Evolutionary conservation across 2,329 filamentous ascomycete genomes (phyloP).

Genomic region (Penicillium expansum): DNA sequence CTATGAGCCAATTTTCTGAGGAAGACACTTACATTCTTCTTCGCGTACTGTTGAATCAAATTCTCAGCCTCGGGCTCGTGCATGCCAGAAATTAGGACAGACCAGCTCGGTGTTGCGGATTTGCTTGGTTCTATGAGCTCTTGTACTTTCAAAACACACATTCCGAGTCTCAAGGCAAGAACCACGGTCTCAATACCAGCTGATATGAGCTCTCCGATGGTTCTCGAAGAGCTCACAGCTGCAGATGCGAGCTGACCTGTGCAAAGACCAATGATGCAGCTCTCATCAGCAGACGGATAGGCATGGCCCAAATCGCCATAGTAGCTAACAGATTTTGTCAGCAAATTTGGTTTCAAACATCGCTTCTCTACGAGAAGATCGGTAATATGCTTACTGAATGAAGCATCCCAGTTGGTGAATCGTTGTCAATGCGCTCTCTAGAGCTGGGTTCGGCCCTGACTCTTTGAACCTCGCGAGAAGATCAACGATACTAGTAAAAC

Average conservation of each 20-base stretch:
- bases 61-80: constrained; percentile 30
- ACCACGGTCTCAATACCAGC: constrained; percentile 43
- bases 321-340: constrained; percentile 33
- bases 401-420: constrained; percentile 46
- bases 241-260: constrained; percentile 44
- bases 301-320: constrained; percentile 43
- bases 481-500: constrained; percentile 42
- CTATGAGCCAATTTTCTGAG: neutral
- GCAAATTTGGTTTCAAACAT: neutral
- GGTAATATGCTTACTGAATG: constrained; percentile 38
- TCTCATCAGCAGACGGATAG: constrained; percentile 40
- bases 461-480: constrained; percentile 36
- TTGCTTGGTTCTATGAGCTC: constrained; percentile 35
- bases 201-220: constrained; percentile 43
- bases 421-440: constrained; percentile 45
- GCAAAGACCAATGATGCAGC: constrained; percentile 43
- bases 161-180: constrained; percentile 45
- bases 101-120: constrained; percentile 38
- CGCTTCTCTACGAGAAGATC: neutral
- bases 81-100: constrained; percentile 41
- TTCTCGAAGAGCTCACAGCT: constrained; percentile 40
- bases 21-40: constrained; percentile 25
- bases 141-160: constrained; percentile 40
- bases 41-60: constrained; percentile 25
- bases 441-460: constrained; percentile 36